phyloP scores from a whole-genome alignment of 2,329 filamentous ascomycete genomes.

The Aspergillus sp. region DNA sequence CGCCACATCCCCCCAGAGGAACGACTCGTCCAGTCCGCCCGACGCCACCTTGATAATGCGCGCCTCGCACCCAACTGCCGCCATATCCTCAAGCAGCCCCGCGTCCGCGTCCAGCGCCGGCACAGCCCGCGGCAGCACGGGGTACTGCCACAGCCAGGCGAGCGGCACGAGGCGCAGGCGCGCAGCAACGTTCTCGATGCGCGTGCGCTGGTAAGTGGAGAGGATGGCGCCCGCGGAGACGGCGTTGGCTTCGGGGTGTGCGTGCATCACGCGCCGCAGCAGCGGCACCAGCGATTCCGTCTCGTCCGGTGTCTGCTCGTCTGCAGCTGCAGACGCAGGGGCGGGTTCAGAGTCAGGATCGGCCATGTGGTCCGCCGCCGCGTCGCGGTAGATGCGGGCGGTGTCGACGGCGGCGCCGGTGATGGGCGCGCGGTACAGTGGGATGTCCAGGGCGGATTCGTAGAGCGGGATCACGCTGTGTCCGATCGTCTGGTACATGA shows the following conservation, averaged over 20 bases:
- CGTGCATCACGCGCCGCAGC: slow-evolving; percentile 61
- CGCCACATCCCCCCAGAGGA: slow-evolving; percentile 79
- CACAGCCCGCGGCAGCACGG: slow-evolving; percentile 59
- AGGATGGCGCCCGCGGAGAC: slow-evolving; percentile 88
- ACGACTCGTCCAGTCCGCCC: slow-evolving; percentile 75
- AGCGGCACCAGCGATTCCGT: slow-evolving; percentile 83
- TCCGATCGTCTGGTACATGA: slow-evolving; percentile 99
- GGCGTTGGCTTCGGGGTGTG: slow-evolving; percentile 79
- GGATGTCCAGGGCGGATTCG: slow-evolving; percentile 71
- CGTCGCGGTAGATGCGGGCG: slow-evolving; percentile 65
- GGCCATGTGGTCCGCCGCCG: slow-evolving; percentile 14
- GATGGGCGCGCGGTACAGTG: slow-evolving; percentile 79
- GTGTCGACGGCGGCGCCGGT: slow-evolving; percentile 67
- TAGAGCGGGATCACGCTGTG: slow-evolving; percentile 85
- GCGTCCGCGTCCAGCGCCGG: slow-evolving; percentile 21
- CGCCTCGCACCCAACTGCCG: slow-evolving; percentile 72
- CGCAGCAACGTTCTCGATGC: slow-evolving; percentile 88
- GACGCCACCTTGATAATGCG: slow-evolving; percentile 93
- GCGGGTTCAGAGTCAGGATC: background rate
- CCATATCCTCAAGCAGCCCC: slow-evolving; percentile 77
- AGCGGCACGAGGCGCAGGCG: slow-evolving; percentile 79
- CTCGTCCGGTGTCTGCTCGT: slow-evolving; percentile 58
- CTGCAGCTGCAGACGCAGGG: background rate
- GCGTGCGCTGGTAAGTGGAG: slow-evolving; percentile 91
- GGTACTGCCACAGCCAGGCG: slow-evolving; percentile 91